Conservation (phyloP, 2,329 filamentous ascomycete species). For the Exophiala xenobiotica region DNA sequence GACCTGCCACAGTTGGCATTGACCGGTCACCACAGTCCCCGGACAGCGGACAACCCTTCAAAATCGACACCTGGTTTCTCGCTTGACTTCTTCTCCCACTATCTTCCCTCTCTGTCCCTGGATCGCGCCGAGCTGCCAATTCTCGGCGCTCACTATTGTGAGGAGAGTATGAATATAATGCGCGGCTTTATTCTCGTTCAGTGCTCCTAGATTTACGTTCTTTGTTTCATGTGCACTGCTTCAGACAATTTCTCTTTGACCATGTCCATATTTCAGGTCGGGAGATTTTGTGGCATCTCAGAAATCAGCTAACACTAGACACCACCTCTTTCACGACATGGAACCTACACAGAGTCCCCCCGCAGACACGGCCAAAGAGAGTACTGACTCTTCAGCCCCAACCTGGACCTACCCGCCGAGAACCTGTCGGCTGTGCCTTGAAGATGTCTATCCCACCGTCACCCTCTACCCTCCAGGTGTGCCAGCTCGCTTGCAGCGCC, state of each 20-base stretch:
- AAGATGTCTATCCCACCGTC: conserved; percentile 64
- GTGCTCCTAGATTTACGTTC: background rate
- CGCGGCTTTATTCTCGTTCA: background rate
- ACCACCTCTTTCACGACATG: conserved; percentile 3
- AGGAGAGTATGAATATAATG: too few relatives aligned
- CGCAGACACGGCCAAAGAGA: background rate
- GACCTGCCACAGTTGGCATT: too few relatives aligned
- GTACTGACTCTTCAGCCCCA: conserved; percentile 3
- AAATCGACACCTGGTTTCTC: too few relatives aligned
- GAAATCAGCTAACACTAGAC: conserved; percentile 5
- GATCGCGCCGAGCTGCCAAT: too few relatives aligned
- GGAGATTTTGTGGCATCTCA: background rate
- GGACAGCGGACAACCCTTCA: too few relatives aligned
- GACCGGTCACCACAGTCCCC: too few relatives aligned
- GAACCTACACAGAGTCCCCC: conserved; percentile 7
- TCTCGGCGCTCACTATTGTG: too few relatives aligned
- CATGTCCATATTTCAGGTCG: conserved; percentile 8
- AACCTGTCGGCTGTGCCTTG: conserved; percentile 87
- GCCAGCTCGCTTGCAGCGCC: conserved; percentile 56
- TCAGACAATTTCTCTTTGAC: background rate
- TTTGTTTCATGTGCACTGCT: background rate
- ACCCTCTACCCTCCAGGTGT: conserved; percentile 54
- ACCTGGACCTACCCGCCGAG: conserved; percentile 60
- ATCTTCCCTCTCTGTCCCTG: too few relatives aligned
- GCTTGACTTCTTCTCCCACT: too few relatives aligned